These are phyloP conservation scores for Monosporascus sp. DNA, from an alignment of 2,329 filamentous ascomycete genomes.

Conservation along the genomic window DNA sequence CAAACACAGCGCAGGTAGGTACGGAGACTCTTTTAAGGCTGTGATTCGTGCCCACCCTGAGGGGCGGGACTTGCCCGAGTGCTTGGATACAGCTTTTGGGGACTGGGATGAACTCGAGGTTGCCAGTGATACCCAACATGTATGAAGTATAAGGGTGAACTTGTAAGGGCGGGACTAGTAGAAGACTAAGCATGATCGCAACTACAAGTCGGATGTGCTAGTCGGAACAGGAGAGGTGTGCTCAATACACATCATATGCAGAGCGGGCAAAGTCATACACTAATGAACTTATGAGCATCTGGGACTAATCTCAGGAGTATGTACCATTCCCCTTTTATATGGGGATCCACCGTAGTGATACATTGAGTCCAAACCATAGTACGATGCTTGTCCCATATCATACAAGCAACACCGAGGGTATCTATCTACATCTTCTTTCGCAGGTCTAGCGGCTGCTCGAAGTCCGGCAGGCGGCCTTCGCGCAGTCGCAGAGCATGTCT, in stretches of 20 bases:
- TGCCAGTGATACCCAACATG: too few species aligned
- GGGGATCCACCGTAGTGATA: neutral
- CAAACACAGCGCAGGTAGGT: too few species aligned
- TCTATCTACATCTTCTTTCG: neutral
- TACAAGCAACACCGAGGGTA: neutral
- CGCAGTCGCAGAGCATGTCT: constrained; percentile 2
- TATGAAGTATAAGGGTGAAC: too few species aligned
- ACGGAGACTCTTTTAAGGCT: too few species aligned
- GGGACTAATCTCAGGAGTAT: neutral
- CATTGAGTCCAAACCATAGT: neutral
- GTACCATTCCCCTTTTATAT: neutral
- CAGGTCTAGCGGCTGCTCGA: neutral
- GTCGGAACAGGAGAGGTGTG: too few species aligned
- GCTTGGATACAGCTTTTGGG: too few species aligned
- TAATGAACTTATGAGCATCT: neutral
- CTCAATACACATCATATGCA: neutral
- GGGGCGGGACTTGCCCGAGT: too few species aligned
- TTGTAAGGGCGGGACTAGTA: too few species aligned
- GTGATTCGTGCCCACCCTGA: too few species aligned
- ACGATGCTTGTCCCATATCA: neutral
- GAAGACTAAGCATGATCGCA: too few species aligned
- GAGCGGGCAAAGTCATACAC: neutral
- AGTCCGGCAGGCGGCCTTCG: constrained; percentile 3
- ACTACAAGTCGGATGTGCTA: too few species aligned
- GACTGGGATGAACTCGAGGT: too few species aligned